These are phyloP conservation scores for Penicillium turbatum DNA, from an alignment of 495 filamentous ascomycete genomes.

Conservation along the genomic window DNA sequence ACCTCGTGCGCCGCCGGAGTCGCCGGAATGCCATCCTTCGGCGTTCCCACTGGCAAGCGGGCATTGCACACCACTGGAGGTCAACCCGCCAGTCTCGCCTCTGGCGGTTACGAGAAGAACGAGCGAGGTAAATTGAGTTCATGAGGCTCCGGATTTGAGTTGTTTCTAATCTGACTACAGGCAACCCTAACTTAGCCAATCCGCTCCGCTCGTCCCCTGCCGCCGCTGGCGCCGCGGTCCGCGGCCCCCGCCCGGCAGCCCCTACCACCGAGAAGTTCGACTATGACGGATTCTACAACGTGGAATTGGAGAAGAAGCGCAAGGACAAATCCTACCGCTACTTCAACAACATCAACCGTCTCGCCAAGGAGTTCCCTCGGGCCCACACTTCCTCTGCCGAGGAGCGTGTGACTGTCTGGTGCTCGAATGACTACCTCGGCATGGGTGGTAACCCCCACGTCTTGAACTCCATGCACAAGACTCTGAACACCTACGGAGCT, in stretches of 20 bases:
- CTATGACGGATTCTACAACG: slow-evolving; percentile 84
- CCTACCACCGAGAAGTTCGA: slow-evolving; percentile 62
- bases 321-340: slow-evolving; percentile 99
- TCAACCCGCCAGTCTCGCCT: slow-evolving; percentile 69
- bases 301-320: slow-evolving; percentile 95
- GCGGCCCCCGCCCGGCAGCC: slow-evolving; percentile 39
- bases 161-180: slow-evolving; percentile 17
- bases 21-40: slow-evolving; percentile 31
- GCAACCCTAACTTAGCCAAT: slow-evolving; percentile 24
- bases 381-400: slow-evolving; percentile 84
- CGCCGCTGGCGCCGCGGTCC: slow-evolving; percentile 23
- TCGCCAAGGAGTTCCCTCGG: slow-evolving; percentile 92
- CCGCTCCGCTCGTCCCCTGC: slow-evolving; percentile 17
- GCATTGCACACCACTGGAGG: slow-evolving; percentile 73
- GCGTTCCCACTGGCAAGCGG: slow-evolving; percentile 50
- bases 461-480: slow-evolving; percentile 87
- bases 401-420: slow-evolving; percentile 96
- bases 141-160: not conserved
- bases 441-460: slow-evolving; percentile 93
- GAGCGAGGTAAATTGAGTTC: slow-evolving; percentile 51
- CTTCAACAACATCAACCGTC: slow-evolving; percentile 99
- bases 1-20: slow-evolving; percentile 39
- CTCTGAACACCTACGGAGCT: slow-evolving; percentile 89
- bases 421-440: slow-evolving; percentile 96
- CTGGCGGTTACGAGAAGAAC: slow-evolving; percentile 53